Evolutionary conservation across 225 moss, liverwort and hornwort species (phyloP).

Genomic region (Thuidium tamariscinum): DNA sequence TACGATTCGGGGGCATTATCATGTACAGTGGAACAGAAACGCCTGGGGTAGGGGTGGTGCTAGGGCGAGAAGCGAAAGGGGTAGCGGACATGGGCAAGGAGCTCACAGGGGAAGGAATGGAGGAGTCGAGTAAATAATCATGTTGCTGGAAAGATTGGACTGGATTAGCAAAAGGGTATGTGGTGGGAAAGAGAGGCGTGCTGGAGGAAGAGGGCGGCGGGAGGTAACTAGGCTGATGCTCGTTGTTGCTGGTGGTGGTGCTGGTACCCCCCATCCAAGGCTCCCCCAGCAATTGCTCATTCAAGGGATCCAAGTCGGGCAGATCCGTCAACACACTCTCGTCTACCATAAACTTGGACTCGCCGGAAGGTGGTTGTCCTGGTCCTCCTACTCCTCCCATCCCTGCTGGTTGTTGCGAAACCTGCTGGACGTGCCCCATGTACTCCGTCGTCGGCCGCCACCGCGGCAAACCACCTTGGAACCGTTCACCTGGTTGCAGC

Average conservation of each 20-base stretch:
- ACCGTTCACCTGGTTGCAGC: constrained; percentile 16
- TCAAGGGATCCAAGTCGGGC: constrained; percentile 39
- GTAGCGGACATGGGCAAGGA: neutral
- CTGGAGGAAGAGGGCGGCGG: neutral
- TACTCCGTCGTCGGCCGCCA: constrained; percentile 36
- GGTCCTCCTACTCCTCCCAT: neutral
- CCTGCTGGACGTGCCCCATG: constrained; percentile 25
- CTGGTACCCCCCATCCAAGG: constrained; percentile 14
- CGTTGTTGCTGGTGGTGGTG: neutral
- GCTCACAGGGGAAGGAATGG: neutral
- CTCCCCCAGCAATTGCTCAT: constrained; percentile 31
- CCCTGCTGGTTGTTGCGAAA: constrained; percentile 4
- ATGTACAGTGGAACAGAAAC: neutral
- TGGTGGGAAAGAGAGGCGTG: neutral
- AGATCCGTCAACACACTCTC: constrained; percentile 37
- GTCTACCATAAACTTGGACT: constrained; percentile 38
- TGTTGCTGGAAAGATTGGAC: constrained; percentile 10
- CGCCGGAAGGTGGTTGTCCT: neutral
- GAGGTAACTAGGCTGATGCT: neutral
- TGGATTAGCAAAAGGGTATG: constrained; percentile 2
- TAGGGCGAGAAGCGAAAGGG: neutral
- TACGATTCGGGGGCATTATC: neutral
- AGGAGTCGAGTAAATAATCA: constrained; percentile 7
- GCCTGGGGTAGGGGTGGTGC: neutral
- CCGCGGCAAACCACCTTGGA: constrained; percentile 1